Percentiles rank a stretch among this genome's conserved stretches.
These are phyloP conservation scores for Tricholoma hemisulphureum DNA, from an alignment of 768 basidiomycete species.

Conservation along the genomic window DNA sequence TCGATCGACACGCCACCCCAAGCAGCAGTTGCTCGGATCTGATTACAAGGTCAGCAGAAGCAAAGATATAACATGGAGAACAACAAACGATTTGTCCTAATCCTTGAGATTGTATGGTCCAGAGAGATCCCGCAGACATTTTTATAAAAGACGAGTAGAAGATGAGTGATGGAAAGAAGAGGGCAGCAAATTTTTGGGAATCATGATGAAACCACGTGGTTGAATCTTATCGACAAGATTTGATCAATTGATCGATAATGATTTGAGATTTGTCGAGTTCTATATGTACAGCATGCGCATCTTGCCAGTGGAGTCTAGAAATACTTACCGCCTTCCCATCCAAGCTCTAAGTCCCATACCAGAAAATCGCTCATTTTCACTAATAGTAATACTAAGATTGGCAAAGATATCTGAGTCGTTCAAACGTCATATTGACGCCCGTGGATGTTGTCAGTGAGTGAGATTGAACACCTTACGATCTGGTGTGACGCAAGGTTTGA, in stretches of 20 bases:
- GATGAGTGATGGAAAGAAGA: neutral
- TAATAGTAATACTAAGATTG: too few relatives aligned
- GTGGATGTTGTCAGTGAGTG: too few relatives aligned
- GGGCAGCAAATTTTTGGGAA: neutral
- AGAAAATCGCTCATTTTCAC: too few relatives aligned
- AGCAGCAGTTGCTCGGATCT: conserved; percentile 59
- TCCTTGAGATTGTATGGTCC: neutral
- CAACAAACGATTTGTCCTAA: neutral
- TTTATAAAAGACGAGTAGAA: neutral
- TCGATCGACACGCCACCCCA: conserved; percentile 57
- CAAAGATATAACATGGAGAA: neutral
- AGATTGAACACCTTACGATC: too few relatives aligned
- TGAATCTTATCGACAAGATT: neutral
- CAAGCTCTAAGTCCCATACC: too few relatives aligned
- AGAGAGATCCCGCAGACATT: conserved; percentile 2
- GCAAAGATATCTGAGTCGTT: too few relatives aligned
- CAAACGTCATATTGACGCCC: too few relatives aligned
- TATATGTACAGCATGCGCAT: too few relatives aligned
- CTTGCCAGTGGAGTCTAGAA: too few relatives aligned
- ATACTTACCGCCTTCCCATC: neutral
- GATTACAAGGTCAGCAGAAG: neutral
- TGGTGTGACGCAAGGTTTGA: too few relatives aligned
- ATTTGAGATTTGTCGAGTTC: too few relatives aligned
- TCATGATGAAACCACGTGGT: neutral
- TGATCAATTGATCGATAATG: neutral